A percentile compares a stretch with the other conserved stretches of the same genome.
phyloP scores from a whole-genome alignment of 73 alveolate genomes.

The Stentor roeselii region DNA sequence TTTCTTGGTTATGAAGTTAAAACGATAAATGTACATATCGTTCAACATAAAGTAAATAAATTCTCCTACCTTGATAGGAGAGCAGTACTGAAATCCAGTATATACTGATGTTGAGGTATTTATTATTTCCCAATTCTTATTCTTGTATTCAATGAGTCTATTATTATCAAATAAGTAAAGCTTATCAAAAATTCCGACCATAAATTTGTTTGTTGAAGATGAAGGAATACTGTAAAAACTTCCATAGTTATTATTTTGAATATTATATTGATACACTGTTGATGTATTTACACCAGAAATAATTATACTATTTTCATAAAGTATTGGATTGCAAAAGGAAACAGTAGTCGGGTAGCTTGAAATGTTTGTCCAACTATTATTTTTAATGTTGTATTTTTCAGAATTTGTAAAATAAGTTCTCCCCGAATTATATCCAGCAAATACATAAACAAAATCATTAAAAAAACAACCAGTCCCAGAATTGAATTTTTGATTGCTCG shows the following conservation, averaged over 20 bases:
- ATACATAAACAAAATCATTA: not conserved
- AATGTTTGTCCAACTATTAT: not conserved
- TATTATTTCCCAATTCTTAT: not conserved
- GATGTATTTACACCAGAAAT: not conserved
- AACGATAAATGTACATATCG: not conserved
- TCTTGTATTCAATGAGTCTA: not conserved
- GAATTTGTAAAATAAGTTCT: no score
- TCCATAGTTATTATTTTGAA: not conserved
- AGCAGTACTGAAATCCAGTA: not conserved
- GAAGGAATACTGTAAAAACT: no score
- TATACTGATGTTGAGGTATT: not conserved
- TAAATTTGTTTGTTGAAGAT: not conserved
- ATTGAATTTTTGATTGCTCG: not conserved
- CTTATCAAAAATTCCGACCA: not conserved
- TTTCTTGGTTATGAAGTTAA: not conserved
- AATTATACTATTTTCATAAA: no score
- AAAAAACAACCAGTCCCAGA: not conserved
- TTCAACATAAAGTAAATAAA: not conserved
- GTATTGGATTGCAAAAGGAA: not conserved
- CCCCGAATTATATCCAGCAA: not conserved
- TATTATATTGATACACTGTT: no score
- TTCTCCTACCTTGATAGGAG: not conserved
- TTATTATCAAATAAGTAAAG: not conserved
- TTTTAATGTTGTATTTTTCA: not conserved
- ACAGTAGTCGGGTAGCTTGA: not conserved